phyloP scores from a whole-genome alignment of 2,329 filamentous ascomycete genomes.

The Aphanoascus verrucosus region DNA sequence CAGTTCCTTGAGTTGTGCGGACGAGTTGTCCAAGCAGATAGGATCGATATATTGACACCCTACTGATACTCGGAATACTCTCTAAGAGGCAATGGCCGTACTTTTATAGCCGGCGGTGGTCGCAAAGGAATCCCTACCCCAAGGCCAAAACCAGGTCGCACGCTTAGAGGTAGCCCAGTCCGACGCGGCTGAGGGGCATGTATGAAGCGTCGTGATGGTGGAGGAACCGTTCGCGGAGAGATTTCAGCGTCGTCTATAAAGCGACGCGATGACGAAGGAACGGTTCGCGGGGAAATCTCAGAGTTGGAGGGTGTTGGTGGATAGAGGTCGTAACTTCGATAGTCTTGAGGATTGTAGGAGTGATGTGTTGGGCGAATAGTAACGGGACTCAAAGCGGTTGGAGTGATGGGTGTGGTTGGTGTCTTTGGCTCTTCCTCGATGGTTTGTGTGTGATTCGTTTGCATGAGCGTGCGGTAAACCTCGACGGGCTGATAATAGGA shows the following conservation, averaged over 20 bases:
- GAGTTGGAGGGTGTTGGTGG: neutral
- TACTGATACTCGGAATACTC: neutral
- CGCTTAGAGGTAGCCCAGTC: neutral
- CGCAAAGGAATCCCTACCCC: neutral
- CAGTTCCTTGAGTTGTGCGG: neutral
- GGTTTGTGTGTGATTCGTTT: neutral
- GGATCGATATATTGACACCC: neutral
- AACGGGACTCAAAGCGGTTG: neutral
- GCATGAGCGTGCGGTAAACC: slow-evolving; percentile 13
- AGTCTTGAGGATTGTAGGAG: neutral
- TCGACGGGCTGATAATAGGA: slow-evolving; percentile 14
- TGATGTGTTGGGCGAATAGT: neutral
- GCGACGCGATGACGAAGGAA: neutral
- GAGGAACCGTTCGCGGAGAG: slow-evolving; percentile 6
- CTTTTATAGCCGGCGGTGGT: neutral
- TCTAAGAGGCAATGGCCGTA: slow-evolving; percentile 6
- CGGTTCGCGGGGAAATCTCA: slow-evolving; percentile 3
- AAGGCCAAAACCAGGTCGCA: neutral
- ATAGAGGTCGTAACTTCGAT: neutral
- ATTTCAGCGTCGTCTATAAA: neutral
- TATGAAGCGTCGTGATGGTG: neutral
- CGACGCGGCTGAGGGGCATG: slow-evolving; percentile 5
- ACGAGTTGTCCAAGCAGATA: neutral
- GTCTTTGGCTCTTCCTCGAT: neutral
- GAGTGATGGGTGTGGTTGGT: neutral